These are phyloP conservation scores for Panus rudis DNA, from an alignment of 768 basidiomycete species.

Conservation along the genomic window DNA sequence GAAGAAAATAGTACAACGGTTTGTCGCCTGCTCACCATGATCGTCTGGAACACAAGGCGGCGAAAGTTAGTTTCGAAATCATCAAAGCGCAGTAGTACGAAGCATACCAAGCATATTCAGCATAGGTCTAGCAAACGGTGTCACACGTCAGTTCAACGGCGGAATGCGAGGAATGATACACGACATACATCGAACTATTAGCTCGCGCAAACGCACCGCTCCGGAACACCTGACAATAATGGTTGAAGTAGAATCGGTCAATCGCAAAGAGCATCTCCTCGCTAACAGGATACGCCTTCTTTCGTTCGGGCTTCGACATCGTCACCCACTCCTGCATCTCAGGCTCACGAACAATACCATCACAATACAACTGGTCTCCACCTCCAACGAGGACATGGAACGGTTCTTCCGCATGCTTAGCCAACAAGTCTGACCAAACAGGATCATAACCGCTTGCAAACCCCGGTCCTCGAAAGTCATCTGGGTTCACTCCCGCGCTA, in stretches of 20 bases:
- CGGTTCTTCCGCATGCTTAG: slow-evolving; percentile 70
- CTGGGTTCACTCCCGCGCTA: slow-evolving; percentile 82
- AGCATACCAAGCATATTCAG: slow-evolving; percentile 74
- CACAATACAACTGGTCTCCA: slow-evolving; percentile 89
- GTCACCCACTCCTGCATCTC: slow-evolving; percentile 85
- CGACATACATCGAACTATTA: slow-evolving; percentile 80
- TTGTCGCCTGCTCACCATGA: slow-evolving; percentile 49
- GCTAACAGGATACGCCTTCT: slow-evolving; percentile 52
- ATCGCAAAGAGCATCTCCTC: slow-evolving; percentile 69
- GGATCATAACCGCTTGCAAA: slow-evolving; percentile 82
- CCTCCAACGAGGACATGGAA: slow-evolving; percentile 93
- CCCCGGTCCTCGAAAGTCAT: slow-evolving; percentile 77
- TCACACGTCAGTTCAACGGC: slow-evolving; percentile 47
- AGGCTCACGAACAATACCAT: slow-evolving; percentile 75
- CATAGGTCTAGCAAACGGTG: slow-evolving; percentile 69
- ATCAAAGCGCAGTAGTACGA: background rate
- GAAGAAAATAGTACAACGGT: background rate
- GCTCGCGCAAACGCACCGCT: slow-evolving; percentile 87
- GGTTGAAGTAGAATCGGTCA: slow-evolving; percentile 85
- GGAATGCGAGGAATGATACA: background rate
- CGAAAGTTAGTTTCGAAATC: background rate
- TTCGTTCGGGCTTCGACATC: slow-evolving; percentile 48
- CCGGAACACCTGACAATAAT: slow-evolving; percentile 83
- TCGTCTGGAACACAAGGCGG: slow-evolving; percentile 44
- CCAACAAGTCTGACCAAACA: slow-evolving; percentile 89